Percentiles rank a stretch among this genome's conserved stretches.
phyloP scores from a whole-genome alignment of 2,329 filamentous ascomycete genomes.

The Fusarium palustre region DNA sequence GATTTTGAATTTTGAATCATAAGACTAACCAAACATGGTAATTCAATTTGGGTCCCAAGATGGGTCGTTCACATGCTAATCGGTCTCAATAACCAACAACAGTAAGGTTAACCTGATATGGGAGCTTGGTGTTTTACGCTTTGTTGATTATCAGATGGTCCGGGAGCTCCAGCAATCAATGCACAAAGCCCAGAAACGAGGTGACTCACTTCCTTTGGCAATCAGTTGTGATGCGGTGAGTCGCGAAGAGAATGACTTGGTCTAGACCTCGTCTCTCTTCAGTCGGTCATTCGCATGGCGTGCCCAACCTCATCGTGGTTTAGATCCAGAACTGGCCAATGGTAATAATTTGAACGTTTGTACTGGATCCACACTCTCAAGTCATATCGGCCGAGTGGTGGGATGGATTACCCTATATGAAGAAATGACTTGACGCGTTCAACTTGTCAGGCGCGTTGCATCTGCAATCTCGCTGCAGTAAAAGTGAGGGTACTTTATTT shows the following conservation, averaged over 20 bases:
- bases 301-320: not conserved
- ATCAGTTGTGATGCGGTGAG: not conserved
- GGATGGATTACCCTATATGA: not conserved
- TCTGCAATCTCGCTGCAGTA: rapidly evolving
- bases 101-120: not conserved
- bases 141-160: not conserved
- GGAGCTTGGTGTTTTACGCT: not conserved
- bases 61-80: not conserved
- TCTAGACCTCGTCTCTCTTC: not conserved
- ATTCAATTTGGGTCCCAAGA: not conserved
- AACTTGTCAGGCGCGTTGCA: not conserved
- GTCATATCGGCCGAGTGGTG: not conserved
- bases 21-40: not conserved
- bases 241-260: not conserved
- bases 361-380: too few relatives aligned
- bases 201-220: not conserved
- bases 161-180: not conserved
- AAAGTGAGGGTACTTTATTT: not conserved
- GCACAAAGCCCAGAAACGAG: not conserved
- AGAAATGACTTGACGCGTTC: not conserved
- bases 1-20: not conserved
- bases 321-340: not conserved
- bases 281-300: not conserved
- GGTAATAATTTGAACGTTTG: too few relatives aligned
- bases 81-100: not conserved